Base-by-base conservation (phyloP, 202 grass and related monocot genomes). In the Zizania palustris region DNA sequence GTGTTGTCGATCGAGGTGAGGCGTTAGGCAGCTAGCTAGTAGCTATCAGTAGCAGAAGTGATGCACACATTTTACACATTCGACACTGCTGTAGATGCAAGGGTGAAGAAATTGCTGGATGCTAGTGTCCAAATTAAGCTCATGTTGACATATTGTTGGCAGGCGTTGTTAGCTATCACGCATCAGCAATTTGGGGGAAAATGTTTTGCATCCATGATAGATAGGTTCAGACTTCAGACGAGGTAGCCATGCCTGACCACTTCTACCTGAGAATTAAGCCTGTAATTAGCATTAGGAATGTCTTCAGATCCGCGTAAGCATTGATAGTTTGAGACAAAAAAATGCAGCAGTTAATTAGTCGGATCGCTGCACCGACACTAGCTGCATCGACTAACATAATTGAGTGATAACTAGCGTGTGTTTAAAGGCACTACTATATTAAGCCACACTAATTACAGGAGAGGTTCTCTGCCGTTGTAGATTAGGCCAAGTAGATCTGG, bases 121-220 rank as follows among this genome's bases (percentile, higher is more conserved):
- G 19, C n/a, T 55, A 55, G 45, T 3, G 7, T 55, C 51, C n/a
- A 55, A 55, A n/a, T n/a, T n/a, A n/a, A 19, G 7, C 7, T 8
- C n/a, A 20, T 20, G 16, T 55, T 55, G 51, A 7, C n/a, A 16
- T 71, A 43, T 45, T 3, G 19, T 9, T 28, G 11, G n/a, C 28
- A 19, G 28, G 50, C 49, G n/a, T n/a, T n/a, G n/a, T n/a, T n/a
- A n/a, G n/a, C n/a, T n/a, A n/a, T n/a, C n/a, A n/a, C n/a, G n/a
- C n/a, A n/a, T n/a, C n/a, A 21, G 45, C 45, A 51, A 28, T 9
- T 21, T 48, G 55, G 15, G 15, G 46, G 21, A 58, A 34, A 35
- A 37, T 5, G 21, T 5, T 79, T 53, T 34, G 15, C 39, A 73
- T 82, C 79, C 57, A 12, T 42, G 67, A 9, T 6, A 34, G 67